Base-by-base conservation (phyloP, 2,329 filamentous ascomycete species). In the Sporothrix inflata region DNA sequence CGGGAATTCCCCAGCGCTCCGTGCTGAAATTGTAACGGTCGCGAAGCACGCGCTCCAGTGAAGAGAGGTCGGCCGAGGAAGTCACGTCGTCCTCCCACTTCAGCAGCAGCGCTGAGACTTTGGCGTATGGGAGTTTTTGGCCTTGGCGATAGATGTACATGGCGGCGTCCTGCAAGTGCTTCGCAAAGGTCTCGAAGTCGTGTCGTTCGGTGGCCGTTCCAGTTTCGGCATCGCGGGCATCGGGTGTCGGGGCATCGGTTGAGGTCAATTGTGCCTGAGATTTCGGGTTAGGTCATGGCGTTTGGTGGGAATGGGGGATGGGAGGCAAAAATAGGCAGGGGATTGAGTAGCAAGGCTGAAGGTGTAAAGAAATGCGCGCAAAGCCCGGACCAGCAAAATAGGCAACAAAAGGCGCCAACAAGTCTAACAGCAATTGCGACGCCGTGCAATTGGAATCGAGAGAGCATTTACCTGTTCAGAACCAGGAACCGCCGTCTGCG, bases 101-200 rank as follows among this genome's bases (percentile, higher is more conserved):
- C 73, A 91, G 76, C 66, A 91, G 79, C 45, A 91, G 80, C 12
- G 89, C 89, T 4, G 88, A 90, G 16, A 89, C 88, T 71, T 84
- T 85, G 21, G 82, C 84, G 75, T 91, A 90, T 30, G 85, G 85
- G 3, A 84, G 83, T 72, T 84, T 85, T 77, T 90, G 87, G 61
- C 87, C 87, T 80, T 90, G 88, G 74, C 87, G 85, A 78, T 90
- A 88, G 75, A 91, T 90, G 77, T 90, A 83, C 85, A 90, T 90
- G 75, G 89, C 89, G 67, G 89, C 89, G 84, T 91, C 89, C 78
- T 91, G 89, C 60, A 91, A 84, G 81, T 91, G 89, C 63, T 89
- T 85, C 73, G 89, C 89, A 78, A 91, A 91, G 70, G 87, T 85
- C 79, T 91, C 89, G 80, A 91, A 91, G 77, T 90, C 88, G 80